Conservation (phyloP, 805 yeast species). For the Wilhelminamyces savonicus region DNA sequence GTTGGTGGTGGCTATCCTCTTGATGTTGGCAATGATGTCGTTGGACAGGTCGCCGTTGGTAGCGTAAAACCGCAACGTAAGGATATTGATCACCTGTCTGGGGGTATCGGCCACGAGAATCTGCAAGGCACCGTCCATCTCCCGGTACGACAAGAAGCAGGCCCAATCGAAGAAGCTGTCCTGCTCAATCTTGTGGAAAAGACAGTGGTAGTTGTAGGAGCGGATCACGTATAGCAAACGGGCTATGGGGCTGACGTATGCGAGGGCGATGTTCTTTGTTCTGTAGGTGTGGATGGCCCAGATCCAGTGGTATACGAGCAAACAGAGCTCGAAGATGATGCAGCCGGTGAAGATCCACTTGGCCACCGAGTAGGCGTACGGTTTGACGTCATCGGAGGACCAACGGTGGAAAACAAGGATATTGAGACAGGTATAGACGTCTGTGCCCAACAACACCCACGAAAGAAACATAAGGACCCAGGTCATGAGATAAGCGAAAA, state of each 20-base stretch:
- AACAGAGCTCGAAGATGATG: slow-evolving; percentile 61
- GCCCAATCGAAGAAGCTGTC: slow-evolving; percentile 61
- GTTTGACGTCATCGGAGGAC: slow-evolving; percentile 45
- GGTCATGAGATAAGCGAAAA: slow-evolving; percentile 36
- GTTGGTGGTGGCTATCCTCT: slow-evolving; percentile 53
- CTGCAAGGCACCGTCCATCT: slow-evolving; percentile 54
- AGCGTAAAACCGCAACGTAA: slow-evolving; percentile 54
- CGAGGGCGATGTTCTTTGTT: slow-evolving; percentile 60
- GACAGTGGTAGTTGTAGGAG: slow-evolving; percentile 61
- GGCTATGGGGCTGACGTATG: slow-evolving; percentile 64
- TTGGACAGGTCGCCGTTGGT: slow-evolving; percentile 40
- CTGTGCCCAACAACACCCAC: slow-evolving; percentile 53
- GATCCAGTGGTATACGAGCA: slow-evolving; percentile 50
- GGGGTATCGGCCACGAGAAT: slow-evolving; percentile 79
- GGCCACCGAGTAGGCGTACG: slow-evolving; percentile 45
- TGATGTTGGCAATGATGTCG: slow-evolving; percentile 42
- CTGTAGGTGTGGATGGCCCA: slow-evolving; percentile 53
- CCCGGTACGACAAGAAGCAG: slow-evolving; percentile 58
- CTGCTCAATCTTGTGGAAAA: slow-evolving; percentile 60
- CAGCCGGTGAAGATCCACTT: slow-evolving; percentile 78
- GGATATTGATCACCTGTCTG: slow-evolving; percentile 76
- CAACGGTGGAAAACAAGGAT: slow-evolving; percentile 68
- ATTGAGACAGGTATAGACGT: slow-evolving; percentile 72
- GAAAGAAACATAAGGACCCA: slow-evolving; percentile 47
- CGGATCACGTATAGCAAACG: slow-evolving; percentile 49